phyloP scores from a whole-genome alignment of 768 basidiomycete genomes.

The Hygrophorus russula region DNA sequence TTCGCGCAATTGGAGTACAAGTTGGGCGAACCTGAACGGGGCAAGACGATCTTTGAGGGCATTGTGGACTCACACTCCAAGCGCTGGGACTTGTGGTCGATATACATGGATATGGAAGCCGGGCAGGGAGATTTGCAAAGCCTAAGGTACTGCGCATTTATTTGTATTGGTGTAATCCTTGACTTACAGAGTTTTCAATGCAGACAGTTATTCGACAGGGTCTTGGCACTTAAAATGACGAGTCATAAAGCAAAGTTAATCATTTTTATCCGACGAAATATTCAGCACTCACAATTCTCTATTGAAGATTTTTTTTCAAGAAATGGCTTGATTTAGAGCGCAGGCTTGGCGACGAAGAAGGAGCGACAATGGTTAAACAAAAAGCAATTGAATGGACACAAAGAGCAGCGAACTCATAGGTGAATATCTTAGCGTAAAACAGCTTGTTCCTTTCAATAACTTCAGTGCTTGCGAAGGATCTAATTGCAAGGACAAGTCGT shows the following conservation, averaged over 20 bases:
- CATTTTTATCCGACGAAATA: slow-evolving; percentile 2
- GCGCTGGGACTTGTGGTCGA: slow-evolving; percentile 89
- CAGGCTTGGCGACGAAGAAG: slow-evolving; percentile 78
- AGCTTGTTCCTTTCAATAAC: too few relatives aligned
- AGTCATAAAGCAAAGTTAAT: slow-evolving; percentile 91
- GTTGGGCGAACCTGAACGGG: slow-evolving; percentile 86
- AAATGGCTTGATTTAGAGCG: slow-evolving; percentile 91
- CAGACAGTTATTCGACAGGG: slow-evolving; percentile 82
- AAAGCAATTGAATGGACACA: slow-evolving; percentile 91
- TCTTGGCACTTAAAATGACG: slow-evolving; percentile 78
- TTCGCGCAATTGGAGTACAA: slow-evolving; percentile 96
- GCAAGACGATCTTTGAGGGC: slow-evolving; percentile 93
- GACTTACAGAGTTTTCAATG: background rate
- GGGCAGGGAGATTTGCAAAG: slow-evolving; percentile 69
- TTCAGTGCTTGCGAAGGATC: background rate
- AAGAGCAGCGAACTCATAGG: slow-evolving; percentile 35
- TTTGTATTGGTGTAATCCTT: background rate
- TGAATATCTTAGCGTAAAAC: too few relatives aligned
- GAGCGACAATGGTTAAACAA: slow-evolving; percentile 68
- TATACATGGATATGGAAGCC: slow-evolving; percentile 96
- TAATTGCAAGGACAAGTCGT: background rate
- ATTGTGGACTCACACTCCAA: slow-evolving; percentile 94
- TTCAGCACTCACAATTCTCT: slow-evolving; percentile 9
- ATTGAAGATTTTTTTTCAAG: slow-evolving; percentile 81
- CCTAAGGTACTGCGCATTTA: slow-evolving; percentile 41